Evolutionary conservation across 108 stramenopile genomes (phyloP).

Genomic region (Nannochloropsis gaditana): DNA sequence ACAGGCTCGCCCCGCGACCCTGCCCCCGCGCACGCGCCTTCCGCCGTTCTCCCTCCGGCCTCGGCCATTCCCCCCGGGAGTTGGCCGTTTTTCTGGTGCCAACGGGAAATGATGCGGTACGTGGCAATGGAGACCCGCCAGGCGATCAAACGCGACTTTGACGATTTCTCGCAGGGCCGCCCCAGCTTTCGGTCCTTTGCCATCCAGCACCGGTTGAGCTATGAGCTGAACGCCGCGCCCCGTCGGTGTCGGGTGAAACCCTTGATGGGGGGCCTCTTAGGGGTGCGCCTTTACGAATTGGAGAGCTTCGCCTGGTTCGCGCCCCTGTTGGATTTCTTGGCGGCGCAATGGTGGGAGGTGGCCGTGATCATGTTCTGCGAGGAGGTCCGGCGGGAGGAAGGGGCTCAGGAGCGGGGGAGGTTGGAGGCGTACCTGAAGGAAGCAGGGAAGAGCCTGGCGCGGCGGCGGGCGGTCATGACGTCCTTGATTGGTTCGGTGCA

Average conservation of each 20-base stretch:
- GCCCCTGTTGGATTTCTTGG: neutral
- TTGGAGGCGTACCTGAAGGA: neutral
- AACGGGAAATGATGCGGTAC: neutral
- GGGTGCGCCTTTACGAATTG: neutral
- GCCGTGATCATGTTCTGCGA: neutral
- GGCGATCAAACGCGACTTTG: neutral
- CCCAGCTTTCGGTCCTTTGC: conserved; percentile 6
- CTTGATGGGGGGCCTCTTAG: neutral
- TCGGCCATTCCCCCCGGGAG: too few species aligned
- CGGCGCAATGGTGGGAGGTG: neutral
- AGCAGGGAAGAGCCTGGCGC: neutral
- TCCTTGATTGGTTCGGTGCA: neutral
- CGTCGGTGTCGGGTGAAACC: neutral
- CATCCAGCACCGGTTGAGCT: conserved; percentile 6
- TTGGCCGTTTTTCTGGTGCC: neutral
- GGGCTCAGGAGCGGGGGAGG: neutral
- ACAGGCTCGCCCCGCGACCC: too few species aligned
- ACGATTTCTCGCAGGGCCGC: neutral
- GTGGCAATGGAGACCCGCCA: neutral
- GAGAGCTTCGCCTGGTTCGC: neutral
- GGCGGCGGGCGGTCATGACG: neutral
- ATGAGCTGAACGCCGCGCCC: neutral
- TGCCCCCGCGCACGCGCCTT: too few species aligned
- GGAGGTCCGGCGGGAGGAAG: neutral
- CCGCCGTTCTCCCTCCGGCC: too few species aligned